These are phyloP conservation scores for Parascedosporium putredinis DNA, from an alignment of 2,329 filamentous ascomycete species.

Conservation along the genomic window DNA sequence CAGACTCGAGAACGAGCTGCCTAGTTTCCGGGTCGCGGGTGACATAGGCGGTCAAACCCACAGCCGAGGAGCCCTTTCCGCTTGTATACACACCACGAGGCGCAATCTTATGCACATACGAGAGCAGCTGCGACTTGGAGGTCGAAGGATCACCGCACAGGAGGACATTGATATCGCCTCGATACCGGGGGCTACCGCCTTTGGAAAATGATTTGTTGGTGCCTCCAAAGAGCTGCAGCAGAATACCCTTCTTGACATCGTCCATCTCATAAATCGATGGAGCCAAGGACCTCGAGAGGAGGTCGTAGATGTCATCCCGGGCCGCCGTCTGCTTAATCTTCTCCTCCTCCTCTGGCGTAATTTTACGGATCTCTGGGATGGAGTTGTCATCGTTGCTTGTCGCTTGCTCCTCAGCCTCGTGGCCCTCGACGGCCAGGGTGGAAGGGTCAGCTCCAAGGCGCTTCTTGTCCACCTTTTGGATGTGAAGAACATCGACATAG, in stretches of 20 bases:
- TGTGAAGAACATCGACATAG: constrained; percentile 88
- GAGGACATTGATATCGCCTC: constrained; percentile 94
- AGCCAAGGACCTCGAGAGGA: constrained; percentile 80
- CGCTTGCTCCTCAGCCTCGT: constrained; percentile 48
- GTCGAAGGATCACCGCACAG: constrained; percentile 97
- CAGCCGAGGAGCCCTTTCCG: constrained; percentile 70
- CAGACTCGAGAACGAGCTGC: constrained; percentile 70
- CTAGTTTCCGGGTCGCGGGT: constrained; percentile 72
- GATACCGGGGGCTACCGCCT: constrained; percentile 87
- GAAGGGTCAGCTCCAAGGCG: constrained; percentile 84
- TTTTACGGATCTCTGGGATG: constrained; percentile 73
- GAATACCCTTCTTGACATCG: constrained; percentile 96
- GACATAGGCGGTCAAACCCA: constrained; percentile 72
- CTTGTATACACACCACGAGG: constrained; percentile 78
- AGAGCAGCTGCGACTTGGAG: constrained; percentile 85
- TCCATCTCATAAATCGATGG: constrained; percentile 97
- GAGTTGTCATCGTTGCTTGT: constrained; percentile 44
- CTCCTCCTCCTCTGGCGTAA: constrained; percentile 76
- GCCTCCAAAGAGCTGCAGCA: constrained; percentile 91
- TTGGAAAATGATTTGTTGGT: constrained; percentile 98
- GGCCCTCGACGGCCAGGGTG: constrained; percentile 74
- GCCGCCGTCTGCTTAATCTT: constrained; percentile 75
- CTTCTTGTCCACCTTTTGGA: constrained; percentile 94
- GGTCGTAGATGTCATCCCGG: constrained; percentile 82
- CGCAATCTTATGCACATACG: constrained; percentile 96